Conservation (phyloP, 805 yeast species). For the Wickerhamomyces canadensis region DNA sequence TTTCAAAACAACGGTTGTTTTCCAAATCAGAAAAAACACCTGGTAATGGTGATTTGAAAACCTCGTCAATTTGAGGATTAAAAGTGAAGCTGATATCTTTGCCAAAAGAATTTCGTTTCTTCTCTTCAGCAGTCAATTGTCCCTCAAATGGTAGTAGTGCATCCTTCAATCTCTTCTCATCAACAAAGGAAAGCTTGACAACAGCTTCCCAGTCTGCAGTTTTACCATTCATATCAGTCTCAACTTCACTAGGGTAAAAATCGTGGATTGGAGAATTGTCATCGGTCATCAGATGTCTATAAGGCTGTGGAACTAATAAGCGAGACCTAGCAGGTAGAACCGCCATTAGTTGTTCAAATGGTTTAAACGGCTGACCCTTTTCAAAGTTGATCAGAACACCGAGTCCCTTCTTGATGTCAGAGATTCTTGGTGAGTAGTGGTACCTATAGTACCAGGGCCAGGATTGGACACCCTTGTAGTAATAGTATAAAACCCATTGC, state of each 20-base stretch:
- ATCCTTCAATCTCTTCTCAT: slow-evolving; percentile 63
- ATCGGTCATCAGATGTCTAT: slow-evolving; percentile 81
- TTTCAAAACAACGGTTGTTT: slow-evolving; percentile 73
- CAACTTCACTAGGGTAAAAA: slow-evolving; percentile 86
- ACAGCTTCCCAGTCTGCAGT: slow-evolving; percentile 98
- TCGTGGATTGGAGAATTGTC: slow-evolving; percentile 81
- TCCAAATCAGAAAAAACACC: slow-evolving; percentile 73
- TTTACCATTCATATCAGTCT: slow-evolving; percentile 88
- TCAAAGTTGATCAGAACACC: slow-evolving; percentile 58
- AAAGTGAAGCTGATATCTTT: slow-evolving; percentile 57
- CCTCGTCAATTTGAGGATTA: slow-evolving; percentile 67
- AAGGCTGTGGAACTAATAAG: slow-evolving; percentile 67
- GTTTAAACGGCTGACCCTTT: slow-evolving; percentile 74
- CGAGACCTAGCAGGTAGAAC: slow-evolving; percentile 92
- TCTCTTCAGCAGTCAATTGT: slow-evolving; percentile 64
- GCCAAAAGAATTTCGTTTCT: slow-evolving; percentile 70
- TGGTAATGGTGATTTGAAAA: slow-evolving; percentile 72
- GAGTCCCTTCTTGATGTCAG: slow-evolving; percentile 75
- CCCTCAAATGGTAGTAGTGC: slow-evolving; percentile 67
- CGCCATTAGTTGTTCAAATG: slow-evolving; percentile 96
- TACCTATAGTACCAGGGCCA: slow-evolving; percentile 94
- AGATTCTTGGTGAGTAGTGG: slow-evolving; percentile 92
- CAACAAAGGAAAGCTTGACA: slow-evolving; percentile 87
- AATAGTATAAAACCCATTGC: slow-evolving; percentile 94
- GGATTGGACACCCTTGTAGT: slow-evolving; percentile 85